Conservation (phyloP, 192 early-diverging fungal genomes). For the Coemansia sp. region DNA sequence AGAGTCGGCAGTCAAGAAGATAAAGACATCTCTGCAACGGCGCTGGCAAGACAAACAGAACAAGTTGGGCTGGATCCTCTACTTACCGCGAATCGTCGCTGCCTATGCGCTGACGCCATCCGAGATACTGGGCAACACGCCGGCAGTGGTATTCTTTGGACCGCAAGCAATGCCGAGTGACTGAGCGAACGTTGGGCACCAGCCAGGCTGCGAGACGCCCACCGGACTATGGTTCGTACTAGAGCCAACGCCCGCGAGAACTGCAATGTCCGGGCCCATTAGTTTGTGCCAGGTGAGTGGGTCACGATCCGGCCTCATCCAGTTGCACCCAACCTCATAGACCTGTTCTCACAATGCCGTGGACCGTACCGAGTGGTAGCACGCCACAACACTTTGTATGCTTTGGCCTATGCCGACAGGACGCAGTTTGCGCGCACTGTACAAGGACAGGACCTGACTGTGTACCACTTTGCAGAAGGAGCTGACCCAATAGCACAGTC, state of each 20-base stretch:
- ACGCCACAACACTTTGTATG: background rate
- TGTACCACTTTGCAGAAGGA: background rate
- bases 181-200: too few species aligned
- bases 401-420: background rate
- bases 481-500: background rate
- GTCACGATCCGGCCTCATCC: constrained; percentile 12
- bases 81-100: background rate
- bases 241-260: constrained; percentile 6
- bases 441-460: background rate
- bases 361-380: constrained; percentile 17
- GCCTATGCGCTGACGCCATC: background rate
- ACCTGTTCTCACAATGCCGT: background rate
- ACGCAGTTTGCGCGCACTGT: background rate
- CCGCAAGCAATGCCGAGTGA: background rate
- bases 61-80: background rate
- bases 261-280: background rate
- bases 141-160: background rate
- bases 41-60: background rate
- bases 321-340: constrained; percentile 4
- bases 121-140: background rate
- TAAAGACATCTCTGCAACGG: background rate
- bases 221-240: background rate
- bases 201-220: too few species aligned
- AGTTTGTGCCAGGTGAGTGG: constrained; percentile 11
- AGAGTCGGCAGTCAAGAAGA: constrained; percentile 2